Evolutionary conservation across 2,329 filamentous ascomycete species (phyloP).

Genomic region (Penicillium nordicum): DNA sequence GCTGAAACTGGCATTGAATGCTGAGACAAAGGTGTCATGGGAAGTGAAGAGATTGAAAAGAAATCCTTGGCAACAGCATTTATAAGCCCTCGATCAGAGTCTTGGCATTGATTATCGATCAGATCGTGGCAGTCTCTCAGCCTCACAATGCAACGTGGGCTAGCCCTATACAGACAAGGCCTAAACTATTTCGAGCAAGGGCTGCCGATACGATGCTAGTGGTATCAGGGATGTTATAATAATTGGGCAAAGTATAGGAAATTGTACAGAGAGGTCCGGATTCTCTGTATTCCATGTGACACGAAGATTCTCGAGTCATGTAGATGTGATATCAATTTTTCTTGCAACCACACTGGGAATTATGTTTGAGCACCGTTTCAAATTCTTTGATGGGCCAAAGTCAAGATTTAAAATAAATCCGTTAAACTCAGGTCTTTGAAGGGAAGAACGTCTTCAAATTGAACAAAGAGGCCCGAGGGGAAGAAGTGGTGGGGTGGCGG

Average conservation of each 20-base stretch:
- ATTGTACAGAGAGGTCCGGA: not conserved
- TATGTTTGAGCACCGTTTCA: not conserved
- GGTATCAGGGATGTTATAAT: too few relatives aligned
- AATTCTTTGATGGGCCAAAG: not conserved
- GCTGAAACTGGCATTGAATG: not conserved
- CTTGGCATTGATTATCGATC: not conserved
- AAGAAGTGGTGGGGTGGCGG: not conserved
- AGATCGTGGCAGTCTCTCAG: not conserved
- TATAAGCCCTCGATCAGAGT: not conserved
- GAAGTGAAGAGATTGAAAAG: not conserved
- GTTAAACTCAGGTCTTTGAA: not conserved
- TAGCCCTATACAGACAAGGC: not conserved
- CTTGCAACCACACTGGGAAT: not conserved
- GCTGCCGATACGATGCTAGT: not conserved
- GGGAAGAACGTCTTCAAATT: not conserved
- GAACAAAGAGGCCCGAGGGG: not conserved
- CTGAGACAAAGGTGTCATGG: not conserved
- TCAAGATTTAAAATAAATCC: not conserved
- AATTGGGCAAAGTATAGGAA: not conserved
- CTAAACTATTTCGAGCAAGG: not conserved
- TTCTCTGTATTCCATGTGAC: not conserved
- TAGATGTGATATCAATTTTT: not conserved
- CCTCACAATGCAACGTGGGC: not conserved
- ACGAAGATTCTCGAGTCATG: not conserved
- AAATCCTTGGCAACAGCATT: not conserved